phyloP scores from a whole-genome alignment of 75 land plant species.

The Selaginella moellendorffii region DNA sequence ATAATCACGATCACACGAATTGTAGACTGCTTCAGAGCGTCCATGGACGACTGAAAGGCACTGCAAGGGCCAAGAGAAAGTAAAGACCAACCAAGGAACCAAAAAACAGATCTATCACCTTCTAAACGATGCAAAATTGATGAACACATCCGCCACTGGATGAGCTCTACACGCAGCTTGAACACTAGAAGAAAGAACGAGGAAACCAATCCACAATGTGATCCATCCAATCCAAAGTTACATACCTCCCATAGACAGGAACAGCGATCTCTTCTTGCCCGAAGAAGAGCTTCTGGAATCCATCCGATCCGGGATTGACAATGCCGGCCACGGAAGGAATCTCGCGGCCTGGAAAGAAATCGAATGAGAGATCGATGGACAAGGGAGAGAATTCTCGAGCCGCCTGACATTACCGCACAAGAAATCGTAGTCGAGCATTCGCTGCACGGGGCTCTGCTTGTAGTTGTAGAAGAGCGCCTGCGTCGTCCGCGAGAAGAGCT shows the following conservation, averaged over 20 bases:
- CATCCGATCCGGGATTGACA: conserved; percentile 86
- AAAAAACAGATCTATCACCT: conserved; percentile 32
- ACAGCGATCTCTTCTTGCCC: conserved; percentile 98
- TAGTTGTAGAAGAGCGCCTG: conserved; percentile 90
- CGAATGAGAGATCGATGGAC: too few species aligned
- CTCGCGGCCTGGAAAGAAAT: conserved; percentile 80
- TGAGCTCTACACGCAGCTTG: conserved; percentile 72
- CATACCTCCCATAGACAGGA: conserved; percentile 57
- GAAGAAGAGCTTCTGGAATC: conserved; percentile 93
- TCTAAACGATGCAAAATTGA: conserved; percentile 91
- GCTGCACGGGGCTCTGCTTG: conserved; percentile 89
- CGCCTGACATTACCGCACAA: conserved; percentile 79
- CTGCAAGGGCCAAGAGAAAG: too few species aligned
- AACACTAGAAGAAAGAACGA: conserved; percentile 38
- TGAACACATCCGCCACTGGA: conserved; percentile 96
- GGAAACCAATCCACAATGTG: not conserved
- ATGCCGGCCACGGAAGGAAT: conserved; percentile 98
- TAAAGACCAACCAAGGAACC: too few species aligned
- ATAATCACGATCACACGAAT: conserved; percentile 85
- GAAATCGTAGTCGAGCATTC: conserved; percentile 94
- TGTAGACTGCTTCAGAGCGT: conserved; percentile 90
- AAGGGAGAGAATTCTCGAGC: too few species aligned
- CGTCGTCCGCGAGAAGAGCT: conserved; percentile 62
- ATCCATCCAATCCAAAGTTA: not conserved
- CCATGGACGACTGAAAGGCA: conserved; percentile 87